These are phyloP conservation scores for Yueomyces sinensis DNA, from an alignment of 805 yeast genomes.

Conservation along the genomic window DNA sequence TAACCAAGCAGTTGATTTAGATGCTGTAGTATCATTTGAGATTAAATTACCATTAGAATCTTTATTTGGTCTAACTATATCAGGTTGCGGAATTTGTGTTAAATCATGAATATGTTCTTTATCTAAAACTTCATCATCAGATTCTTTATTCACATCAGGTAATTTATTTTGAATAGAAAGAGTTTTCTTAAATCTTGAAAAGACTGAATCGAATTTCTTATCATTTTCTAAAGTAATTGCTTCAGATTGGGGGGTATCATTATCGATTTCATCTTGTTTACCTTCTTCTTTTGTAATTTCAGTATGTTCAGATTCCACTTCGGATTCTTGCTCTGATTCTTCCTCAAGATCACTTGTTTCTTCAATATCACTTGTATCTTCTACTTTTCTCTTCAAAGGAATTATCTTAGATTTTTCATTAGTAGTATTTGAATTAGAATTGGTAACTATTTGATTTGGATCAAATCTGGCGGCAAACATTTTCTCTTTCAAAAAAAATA, in stretches of 20 bases:
- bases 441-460: conserved; percentile 26
- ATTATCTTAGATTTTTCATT: conserved; percentile 4
- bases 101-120: conserved; percentile 28
- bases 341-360: conserved; percentile 3
- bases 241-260: too few relatives aligned
- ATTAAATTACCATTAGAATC: conserved; percentile 9
- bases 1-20: conserved; percentile 26
- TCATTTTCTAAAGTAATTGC: conserved; percentile 1
- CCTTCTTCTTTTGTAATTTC: conserved; percentile 6
- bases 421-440: not conserved
- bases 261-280: conserved; percentile 2
- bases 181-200: conserved; percentile 39
- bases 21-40: conserved; percentile 13
- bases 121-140: conserved; percentile 18
- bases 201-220: conserved; percentile 21
- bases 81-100: conserved; percentile 80
- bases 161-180: conserved; percentile 22
- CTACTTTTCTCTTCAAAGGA: conserved; percentile 15
- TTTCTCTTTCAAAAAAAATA: too few relatives aligned
- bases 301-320: conserved; percentile 7
- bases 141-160: conserved; percentile 7
- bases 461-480: conserved; percentile 62
- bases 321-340: conserved; percentile 10
- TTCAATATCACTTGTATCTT: conserved; percentile 1
- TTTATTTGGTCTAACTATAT: conserved; percentile 24